A percentile compares a stretch with the other conserved stretches of the same genome.
Conservation (phyloP, 1,284 basidiomycete species). For the Mrakiaceae sp. region DNA sequence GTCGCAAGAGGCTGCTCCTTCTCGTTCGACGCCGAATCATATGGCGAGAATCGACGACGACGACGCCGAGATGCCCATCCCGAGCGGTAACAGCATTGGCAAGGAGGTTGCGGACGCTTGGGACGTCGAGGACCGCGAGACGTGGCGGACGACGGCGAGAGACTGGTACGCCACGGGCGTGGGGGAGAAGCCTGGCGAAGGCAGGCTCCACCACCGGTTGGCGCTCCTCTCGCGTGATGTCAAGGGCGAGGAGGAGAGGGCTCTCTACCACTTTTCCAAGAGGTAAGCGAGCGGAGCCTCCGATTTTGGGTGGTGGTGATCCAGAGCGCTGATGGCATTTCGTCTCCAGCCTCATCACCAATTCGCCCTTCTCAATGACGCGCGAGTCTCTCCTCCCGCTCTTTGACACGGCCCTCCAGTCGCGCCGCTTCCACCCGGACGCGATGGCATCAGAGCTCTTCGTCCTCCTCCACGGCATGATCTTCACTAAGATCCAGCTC, state of each 20-base stretch:
- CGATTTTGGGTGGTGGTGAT: too few relatives aligned
- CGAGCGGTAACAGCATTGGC: slow-evolving; percentile 62
- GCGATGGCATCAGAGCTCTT: slow-evolving; percentile 71
- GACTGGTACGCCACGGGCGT: slow-evolving; percentile 90
- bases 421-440: slow-evolving; percentile 58
- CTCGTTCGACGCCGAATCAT: background rate
- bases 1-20: slow-evolving; percentile 38
- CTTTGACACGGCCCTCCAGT: slow-evolving; percentile 64
- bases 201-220: slow-evolving; percentile 89
- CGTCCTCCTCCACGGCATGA: slow-evolving; percentile 83
- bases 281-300: slow-evolving; percentile 44
- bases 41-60: slow-evolving; percentile 22
- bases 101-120: slow-evolving; percentile 72
- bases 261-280: slow-evolving; percentile 89
- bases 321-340: background rate
- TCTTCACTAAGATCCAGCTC: slow-evolving; percentile 86
- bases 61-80: slow-evolving; percentile 19
- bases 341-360: slow-evolving; percentile 60
- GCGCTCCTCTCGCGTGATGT: slow-evolving; percentile 73
- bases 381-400: slow-evolving; percentile 76
- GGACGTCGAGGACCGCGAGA: slow-evolving; percentile 83
- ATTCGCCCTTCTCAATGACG: slow-evolving; percentile 73
- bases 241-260: slow-evolving; percentile 70
- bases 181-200: slow-evolving; percentile 76
- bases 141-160: slow-evolving; percentile 77